Conservation (phyloP, 2,329 filamentous ascomycete genomes). For the Alternaria gansuensis region DNA sequence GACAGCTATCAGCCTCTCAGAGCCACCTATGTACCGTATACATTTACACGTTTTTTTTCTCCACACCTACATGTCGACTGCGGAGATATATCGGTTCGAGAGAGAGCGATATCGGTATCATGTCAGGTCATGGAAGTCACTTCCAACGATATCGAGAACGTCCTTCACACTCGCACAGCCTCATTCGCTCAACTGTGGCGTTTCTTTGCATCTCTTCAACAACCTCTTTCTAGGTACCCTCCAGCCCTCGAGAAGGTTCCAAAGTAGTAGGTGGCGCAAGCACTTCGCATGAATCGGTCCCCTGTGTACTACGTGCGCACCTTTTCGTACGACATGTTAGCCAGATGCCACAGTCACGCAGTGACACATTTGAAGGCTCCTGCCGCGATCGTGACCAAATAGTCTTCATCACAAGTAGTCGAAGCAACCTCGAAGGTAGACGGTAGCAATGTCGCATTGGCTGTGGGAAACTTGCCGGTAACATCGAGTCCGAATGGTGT, state of each 20-base stretch:
- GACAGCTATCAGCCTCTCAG: slow-evolving; percentile 8
- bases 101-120: not conserved
- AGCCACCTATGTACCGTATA: not conserved
- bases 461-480: slow-evolving; percentile 8
- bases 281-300: slow-evolving; percentile 10
- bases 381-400: slow-evolving; percentile 11
- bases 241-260: slow-evolving; percentile 13
- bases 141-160: not conserved
- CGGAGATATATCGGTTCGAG: too few species aligned
- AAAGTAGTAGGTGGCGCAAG: slow-evolving; percentile 25
- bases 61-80: not conserved
- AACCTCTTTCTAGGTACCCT: slow-evolving; percentile 6
- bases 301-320: slow-evolving; percentile 13
- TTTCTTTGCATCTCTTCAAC: slow-evolving; percentile 18
- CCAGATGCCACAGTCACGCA: slow-evolving; percentile 18
- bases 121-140: not conserved
- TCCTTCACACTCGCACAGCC: slow-evolving; percentile 11
- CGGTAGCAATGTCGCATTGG: slow-evolving; percentile 5
- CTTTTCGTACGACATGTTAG: slow-evolving; percentile 15
- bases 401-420: slow-evolving; percentile 1
- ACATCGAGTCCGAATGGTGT: slow-evolving; percentile 17
- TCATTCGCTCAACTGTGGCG: slow-evolving; percentile 21
- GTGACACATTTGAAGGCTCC: slow-evolving; percentile 17
- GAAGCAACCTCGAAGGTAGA: slow-evolving; percentile 19
- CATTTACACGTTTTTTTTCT: not conserved